phyloP scores from a whole-genome alignment of 2,329 filamentous ascomycete genomes.

The Setomelanomma holmii region DNA sequence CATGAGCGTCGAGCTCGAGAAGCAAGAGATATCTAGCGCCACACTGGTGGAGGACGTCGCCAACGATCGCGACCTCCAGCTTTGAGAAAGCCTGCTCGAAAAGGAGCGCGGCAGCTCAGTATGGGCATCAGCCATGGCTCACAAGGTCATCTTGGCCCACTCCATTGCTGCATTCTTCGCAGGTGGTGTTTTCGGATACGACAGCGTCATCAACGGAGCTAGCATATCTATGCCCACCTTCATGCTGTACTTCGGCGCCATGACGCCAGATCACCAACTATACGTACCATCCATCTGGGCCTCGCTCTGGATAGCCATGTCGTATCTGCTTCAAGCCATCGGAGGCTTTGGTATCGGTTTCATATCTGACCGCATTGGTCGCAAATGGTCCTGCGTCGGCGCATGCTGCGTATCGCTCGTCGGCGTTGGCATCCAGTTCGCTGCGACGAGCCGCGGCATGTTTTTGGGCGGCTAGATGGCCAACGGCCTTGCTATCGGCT shows the following conservation, averaged over 20 bases:
- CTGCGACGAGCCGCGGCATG: constrained; percentile 7
- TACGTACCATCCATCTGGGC: constrained; percentile 14
- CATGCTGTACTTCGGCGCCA: constrained; percentile 10
- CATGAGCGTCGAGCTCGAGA: constrained; percentile 3
- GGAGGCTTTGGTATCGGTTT: constrained; percentile 12
- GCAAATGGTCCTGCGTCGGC: constrained; percentile 9
- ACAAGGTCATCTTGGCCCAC: constrained; percentile 8
- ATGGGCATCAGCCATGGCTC: constrained; percentile 9
- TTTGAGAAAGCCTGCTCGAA: constrained; percentile 8
- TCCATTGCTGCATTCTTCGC: constrained; percentile 10
- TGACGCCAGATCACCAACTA: constrained; percentile 2
- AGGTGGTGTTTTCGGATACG: constrained; percentile 13
- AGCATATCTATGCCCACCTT: constrained; percentile 13
- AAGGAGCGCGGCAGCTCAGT: constrained; percentile 7
- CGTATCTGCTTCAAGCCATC: constrained; percentile 12
- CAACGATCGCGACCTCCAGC: constrained; percentile 4
- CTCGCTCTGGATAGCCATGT: constrained; percentile 15
- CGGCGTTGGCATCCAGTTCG: constrained; percentile 10
- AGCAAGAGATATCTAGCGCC: constrained; percentile 2
- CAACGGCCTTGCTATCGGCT: constrained; percentile 11
- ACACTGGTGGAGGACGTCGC: constrained; percentile 9
- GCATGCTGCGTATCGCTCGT: constrained; percentile 5
- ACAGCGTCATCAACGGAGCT: constrained; percentile 15
- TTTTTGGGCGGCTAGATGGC: constrained; percentile 10
- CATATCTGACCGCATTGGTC: constrained; percentile 11